These are phyloP conservation scores for Acacia melanoxylon DNA, from an alignment of 306 rosid genomes.

Conservation along the genomic window DNA sequence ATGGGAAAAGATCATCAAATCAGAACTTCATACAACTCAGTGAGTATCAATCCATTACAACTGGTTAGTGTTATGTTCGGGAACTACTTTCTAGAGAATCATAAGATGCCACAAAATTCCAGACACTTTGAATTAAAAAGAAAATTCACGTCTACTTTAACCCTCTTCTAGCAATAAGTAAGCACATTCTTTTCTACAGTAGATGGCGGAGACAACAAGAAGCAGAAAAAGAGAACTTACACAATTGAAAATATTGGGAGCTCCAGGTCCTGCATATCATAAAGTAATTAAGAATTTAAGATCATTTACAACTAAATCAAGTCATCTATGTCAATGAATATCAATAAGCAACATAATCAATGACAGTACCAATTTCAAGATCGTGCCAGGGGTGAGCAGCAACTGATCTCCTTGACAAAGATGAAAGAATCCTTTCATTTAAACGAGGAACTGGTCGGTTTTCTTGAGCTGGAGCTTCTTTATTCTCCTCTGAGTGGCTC, in stretches of 20 bases:
- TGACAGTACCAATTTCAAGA: conserved; percentile 83
- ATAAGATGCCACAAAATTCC: not conserved
- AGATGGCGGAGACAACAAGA: not conserved
- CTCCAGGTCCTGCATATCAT: conserved; percentile 76
- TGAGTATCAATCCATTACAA: not conserved
- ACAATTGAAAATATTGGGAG: conserved; percentile 78
- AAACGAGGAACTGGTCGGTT: conserved; percentile 49
- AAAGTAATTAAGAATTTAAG: conserved; percentile 27
- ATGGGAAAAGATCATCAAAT: not conserved
- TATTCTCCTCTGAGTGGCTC: conserved; percentile 35
- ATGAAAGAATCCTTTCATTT: conserved; percentile 95
- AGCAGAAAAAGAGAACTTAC: conserved; percentile 49
- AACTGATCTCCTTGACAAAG: conserved; percentile 84
- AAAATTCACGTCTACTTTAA: not conserved
- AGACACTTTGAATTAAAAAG: not conserved
- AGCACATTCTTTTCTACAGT: not conserved
- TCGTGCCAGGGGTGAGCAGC: conserved; percentile 99
- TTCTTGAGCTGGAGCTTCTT: conserved; percentile 16
- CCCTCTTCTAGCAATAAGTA: conserved; percentile 7
- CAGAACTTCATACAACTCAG: not conserved
- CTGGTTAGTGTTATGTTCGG: not conserved
- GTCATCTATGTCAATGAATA: not conserved
- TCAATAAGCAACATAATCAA: not conserved
- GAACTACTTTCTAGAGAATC: not conserved
- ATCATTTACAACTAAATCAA: conserved; percentile 34